Conservation (phyloP, 441 rosid genomes). For the Pelargonium cotyledonis region DNA sequence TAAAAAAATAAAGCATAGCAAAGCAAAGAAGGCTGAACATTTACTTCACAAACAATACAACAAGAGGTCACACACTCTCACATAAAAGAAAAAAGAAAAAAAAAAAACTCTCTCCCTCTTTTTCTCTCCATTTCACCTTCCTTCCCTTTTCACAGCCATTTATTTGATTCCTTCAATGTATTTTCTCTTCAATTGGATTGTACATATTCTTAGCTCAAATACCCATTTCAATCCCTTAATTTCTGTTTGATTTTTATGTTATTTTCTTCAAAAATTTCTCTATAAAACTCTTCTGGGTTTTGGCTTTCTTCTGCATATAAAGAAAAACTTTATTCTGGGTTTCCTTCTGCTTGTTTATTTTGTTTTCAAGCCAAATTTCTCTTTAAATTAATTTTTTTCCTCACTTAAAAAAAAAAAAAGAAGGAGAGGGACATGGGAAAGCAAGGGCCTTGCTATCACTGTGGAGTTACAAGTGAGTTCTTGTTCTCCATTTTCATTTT, state of each 20-base stretch:
- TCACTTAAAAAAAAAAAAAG: slow-evolving; percentile 9
- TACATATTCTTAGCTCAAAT: slow-evolving; percentile 48
- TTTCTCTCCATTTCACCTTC: slow-evolving; percentile 39
- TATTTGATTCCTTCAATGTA: slow-evolving; percentile 55
- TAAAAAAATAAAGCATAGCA: slow-evolving; percentile 5
- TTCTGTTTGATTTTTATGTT: slow-evolving; percentile 25
- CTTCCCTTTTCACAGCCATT: slow-evolving; percentile 47
- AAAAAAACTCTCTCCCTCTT: slow-evolving; percentile 28
- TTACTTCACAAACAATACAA: slow-evolving; percentile 42
- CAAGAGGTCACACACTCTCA: slow-evolving; percentile 24
- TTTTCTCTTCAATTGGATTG: slow-evolving; percentile 57
- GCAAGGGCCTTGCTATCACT: slow-evolving; percentile 99
- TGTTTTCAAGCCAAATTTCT: slow-evolving; percentile 21
- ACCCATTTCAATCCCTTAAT: slow-evolving; percentile 33
- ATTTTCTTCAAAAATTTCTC: slow-evolving; percentile 15
- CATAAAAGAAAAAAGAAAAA: not conserved
- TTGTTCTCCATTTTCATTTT: slow-evolving; percentile 43
- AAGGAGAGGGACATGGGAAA: slow-evolving; percentile 69
- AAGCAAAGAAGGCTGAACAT: slow-evolving; percentile 38
- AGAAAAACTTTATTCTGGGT: slow-evolving; percentile 32
- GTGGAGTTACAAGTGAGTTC: slow-evolving; percentile 99
- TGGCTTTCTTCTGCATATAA: slow-evolving; percentile 30
- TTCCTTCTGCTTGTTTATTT: slow-evolving; percentile 13
- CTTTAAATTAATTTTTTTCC: slow-evolving; percentile 24
- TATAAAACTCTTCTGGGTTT: slow-evolving; percentile 31